Conservation (phyloP, 257 asterid species). For the Primulina tabacum region DNA sequence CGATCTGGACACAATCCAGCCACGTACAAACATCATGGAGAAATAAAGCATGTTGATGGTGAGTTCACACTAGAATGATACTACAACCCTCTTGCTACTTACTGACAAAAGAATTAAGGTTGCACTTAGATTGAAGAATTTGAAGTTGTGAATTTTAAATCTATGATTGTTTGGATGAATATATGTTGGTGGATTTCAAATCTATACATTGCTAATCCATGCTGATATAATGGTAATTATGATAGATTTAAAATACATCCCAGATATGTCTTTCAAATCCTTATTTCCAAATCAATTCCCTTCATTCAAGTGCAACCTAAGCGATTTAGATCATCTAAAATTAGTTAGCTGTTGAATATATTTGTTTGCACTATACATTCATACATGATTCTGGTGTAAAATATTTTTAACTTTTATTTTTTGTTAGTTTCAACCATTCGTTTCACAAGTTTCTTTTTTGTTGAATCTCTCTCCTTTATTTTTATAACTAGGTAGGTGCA, state of each 20-base stretch:
- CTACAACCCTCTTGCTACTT: background rate
- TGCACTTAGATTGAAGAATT: too few species aligned
- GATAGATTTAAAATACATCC: too few species aligned
- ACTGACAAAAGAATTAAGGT: background rate
- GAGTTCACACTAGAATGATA: conserved; percentile 28
- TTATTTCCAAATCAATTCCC: too few species aligned
- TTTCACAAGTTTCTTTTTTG: background rate
- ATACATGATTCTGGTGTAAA: background rate
- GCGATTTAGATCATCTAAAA: background rate
- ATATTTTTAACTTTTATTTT: conserved; percentile 1
- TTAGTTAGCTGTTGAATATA: background rate
- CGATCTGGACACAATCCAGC: conserved; percentile 87
- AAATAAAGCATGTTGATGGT: conserved; percentile 73
- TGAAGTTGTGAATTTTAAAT: too few species aligned
- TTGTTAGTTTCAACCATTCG: background rate
- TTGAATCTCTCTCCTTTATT: background rate
- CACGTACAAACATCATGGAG: conserved; percentile 63
- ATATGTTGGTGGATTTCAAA: too few species aligned
- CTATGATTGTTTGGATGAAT: too few species aligned
- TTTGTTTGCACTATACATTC: background rate
- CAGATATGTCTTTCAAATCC: too few species aligned
- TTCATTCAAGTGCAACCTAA: too few species aligned
- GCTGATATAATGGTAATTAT: too few species aligned
- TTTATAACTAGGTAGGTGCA: background rate
- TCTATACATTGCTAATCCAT: too few species aligned